These are phyloP conservation scores for Pseudogymnoascus sp. DNA, from an alignment of 2,329 filamentous ascomycete species.

Conservation along the genomic window DNA sequence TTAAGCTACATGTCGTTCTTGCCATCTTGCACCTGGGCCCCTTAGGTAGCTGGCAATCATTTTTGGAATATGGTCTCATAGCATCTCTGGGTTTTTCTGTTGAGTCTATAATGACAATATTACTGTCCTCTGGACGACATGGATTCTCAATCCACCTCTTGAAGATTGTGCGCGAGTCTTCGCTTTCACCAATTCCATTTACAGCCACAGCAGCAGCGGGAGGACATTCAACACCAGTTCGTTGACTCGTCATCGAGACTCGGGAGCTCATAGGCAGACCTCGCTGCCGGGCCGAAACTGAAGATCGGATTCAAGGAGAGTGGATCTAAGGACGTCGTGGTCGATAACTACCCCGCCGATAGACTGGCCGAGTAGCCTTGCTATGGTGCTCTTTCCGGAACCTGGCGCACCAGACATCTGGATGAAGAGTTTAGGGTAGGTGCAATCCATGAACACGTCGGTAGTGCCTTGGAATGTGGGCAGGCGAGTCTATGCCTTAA, in stretches of 20 bases:
- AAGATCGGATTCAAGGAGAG: constrained; percentile 28
- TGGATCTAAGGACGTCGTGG: constrained; percentile 34
- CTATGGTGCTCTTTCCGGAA: constrained; percentile 36
- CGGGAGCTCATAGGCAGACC: constrained; percentile 29
- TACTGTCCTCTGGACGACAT: constrained; percentile 25
- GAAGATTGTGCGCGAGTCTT: constrained; percentile 24
- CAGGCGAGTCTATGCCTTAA: background rate
- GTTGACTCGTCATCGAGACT: constrained; percentile 29
- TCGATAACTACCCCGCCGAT: constrained; percentile 32
- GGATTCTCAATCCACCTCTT: constrained; percentile 30
- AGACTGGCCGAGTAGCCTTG: constrained; percentile 26
- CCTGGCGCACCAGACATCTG: constrained; percentile 38
- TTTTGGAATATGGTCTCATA: constrained; percentile 23
- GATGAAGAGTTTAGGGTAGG: constrained; percentile 19
- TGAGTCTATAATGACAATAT: constrained; percentile 26
- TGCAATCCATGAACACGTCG: background rate
- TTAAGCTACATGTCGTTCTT: background rate
- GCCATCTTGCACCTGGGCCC: background rate
- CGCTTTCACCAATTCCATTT: background rate
- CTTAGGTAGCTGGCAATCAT: constrained; percentile 18
- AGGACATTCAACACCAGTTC: constrained; percentile 25
- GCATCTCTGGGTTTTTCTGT: constrained; percentile 19
- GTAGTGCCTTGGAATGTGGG: background rate
- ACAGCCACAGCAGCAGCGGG: constrained; percentile 20
- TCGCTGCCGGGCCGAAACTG: constrained; percentile 32